Evolutionary conservation across 495 filamentous ascomycete species (phyloP), one percentile per base, ranked within the genome.

Genomic region (Cercophora newfieldiana): DNA sequence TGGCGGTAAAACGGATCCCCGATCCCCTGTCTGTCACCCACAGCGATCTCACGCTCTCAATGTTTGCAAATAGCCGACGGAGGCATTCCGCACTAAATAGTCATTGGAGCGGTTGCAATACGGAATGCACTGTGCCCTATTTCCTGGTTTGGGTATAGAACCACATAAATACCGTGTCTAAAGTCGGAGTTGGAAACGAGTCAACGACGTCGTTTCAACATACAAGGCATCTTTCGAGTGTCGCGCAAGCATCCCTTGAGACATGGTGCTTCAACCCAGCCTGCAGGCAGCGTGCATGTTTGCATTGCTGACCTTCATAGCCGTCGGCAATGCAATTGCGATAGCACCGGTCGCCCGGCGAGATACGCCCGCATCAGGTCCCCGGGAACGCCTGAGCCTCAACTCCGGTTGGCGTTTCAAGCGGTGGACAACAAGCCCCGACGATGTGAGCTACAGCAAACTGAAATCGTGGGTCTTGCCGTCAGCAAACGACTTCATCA

Each of bases 361-460:
- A 33, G 29, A 58, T 21, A 19, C 55, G 16, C 29, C 25, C 14
- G 24, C 28, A 31, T 22, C 19, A 2, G 21, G 37, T 16, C 4
- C 60, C 22, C 3, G 60, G 3, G 60, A 68, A 30, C 68, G 70
- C 7, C 24, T 64, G 60, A 72, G 63, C 33, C 68, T 75, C 24
- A 69, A 71, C 61, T 60, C 56, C 1, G 68, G 55, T 58, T 75
- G 72, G 72, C 67, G 67, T 2, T 75, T 75, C 48, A 59, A 66
- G 26, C 68, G 71, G n/a, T 72, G 67, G 24, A 64, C 64, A 1
- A 22, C 50, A 0, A 68, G 68, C 25, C 72, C 72, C 4, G 72
- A 72, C 33, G 63, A 64, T 2, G 58, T 75, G 0, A 66, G 37
- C 24, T 75, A 75, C 63, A 50, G 37, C 61, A 63, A 44, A 19